These are phyloP conservation scores for Rhododendron ovatum DNA, from an alignment of 148 eudicot genomes.

Conservation along the genomic window DNA sequence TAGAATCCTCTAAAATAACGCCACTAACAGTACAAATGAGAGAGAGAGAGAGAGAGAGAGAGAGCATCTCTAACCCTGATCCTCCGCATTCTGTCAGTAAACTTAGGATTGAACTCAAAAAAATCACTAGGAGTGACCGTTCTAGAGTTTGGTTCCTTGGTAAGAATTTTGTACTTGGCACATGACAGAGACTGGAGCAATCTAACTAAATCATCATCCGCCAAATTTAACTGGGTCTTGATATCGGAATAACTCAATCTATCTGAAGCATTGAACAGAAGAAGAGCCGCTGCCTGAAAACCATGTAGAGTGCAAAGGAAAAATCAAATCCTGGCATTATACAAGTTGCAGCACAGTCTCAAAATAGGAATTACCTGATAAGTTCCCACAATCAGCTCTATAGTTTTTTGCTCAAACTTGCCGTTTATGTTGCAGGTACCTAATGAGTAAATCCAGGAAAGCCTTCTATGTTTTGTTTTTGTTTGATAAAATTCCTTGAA, in stretches of 20 bases:
- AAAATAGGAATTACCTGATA: constrained; percentile 29
- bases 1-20: neutral
- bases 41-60: neutral
- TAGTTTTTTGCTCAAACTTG: constrained; percentile 33
- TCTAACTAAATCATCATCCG: constrained; percentile 43
- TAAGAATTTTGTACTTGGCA: constrained; percentile 39
- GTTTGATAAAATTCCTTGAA: constrained; percentile 39
- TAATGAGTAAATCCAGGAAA: constrained; percentile 47
- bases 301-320: neutral
- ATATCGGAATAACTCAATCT: constrained; percentile 39
- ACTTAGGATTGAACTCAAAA: constrained; percentile 39
- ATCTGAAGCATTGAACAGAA: constrained; percentile 38
- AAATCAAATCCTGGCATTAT: neutral
- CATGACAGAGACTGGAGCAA: constrained; percentile 38
- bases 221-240: constrained; percentile 31
- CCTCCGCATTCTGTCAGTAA: constrained; percentile 39
- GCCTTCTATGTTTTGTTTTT: constrained; percentile 38
- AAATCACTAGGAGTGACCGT: constrained; percentile 23
- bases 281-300: constrained; percentile 42
- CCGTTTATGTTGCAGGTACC: constrained; percentile 41
- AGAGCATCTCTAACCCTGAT: constrained; percentile 28
- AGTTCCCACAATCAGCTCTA: constrained; percentile 38
- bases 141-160: constrained; percentile 29
- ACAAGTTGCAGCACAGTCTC: neutral
- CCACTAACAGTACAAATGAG: neutral